phyloP scores from a whole-genome alignment of 768 basidiomycete genomes.

The Pleurotus cornucopiae region DNA sequence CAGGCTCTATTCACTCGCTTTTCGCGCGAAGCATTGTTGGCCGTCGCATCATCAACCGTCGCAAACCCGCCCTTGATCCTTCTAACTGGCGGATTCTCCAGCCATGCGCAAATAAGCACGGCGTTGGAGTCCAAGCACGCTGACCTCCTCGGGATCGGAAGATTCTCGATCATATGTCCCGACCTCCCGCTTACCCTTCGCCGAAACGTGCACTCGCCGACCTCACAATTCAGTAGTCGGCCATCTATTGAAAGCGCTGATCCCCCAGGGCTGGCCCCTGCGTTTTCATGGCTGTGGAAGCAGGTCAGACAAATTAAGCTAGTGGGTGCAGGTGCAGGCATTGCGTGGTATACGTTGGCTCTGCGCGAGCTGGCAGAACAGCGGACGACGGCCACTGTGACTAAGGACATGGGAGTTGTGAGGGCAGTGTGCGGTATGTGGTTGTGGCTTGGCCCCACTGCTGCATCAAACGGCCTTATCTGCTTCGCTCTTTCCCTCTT shows the following conservation, averaged over 20 bases:
- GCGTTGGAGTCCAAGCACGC: conserved; percentile 56
- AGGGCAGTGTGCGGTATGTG: conserved; percentile 6
- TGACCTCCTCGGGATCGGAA: conserved; percentile 74
- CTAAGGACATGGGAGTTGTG: neutral
- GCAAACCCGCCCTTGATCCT: conserved; percentile 55
- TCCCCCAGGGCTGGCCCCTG: conserved; percentile 7
- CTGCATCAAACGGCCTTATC: neutral
- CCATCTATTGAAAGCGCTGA: conserved; percentile 24
- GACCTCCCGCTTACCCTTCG: conserved; percentile 44
- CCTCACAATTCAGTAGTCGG: conserved; percentile 31
- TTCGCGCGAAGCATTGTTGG: conserved; percentile 48
- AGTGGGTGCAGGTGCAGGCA: conserved; percentile 56
- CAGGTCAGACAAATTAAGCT: conserved; percentile 47
- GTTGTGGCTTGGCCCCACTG: conserved; percentile 7
- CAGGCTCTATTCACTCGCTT: conserved; percentile 76
- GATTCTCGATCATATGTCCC: conserved; percentile 61
- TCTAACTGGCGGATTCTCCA: conserved; percentile 77
- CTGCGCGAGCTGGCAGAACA: conserved; percentile 36
- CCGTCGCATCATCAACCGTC: conserved; percentile 31
- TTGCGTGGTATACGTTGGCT: conserved; percentile 66
- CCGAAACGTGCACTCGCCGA: conserved; percentile 8
- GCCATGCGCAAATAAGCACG: conserved; percentile 47
- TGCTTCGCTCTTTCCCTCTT: neutral
- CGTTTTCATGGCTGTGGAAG: conserved; percentile 24
- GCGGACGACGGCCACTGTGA: neutral